Evolutionary conservation across 2,329 filamentous ascomycete species (phyloP), one percentile per base, ranked within the genome.

Genomic region (Trichoderma atrobrunneum): DNA sequence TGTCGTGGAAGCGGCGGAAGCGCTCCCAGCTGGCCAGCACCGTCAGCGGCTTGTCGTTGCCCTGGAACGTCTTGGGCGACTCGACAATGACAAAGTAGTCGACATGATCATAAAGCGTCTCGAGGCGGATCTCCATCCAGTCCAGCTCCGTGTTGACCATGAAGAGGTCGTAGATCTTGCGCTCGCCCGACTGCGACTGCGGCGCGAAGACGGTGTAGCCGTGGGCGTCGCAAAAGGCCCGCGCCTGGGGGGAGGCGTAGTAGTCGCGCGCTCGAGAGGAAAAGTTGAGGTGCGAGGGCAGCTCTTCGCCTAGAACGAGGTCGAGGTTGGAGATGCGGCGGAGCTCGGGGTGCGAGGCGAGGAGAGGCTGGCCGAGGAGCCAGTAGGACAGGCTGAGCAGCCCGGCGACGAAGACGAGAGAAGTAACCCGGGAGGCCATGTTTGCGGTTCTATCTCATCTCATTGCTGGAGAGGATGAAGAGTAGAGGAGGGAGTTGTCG

Each of bases 21-120:
- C 80, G 80, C 28, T 82, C 78, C 83, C 87, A 86, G 78, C 87
- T 87, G 14, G 87, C 82, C 14, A 82, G 81, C 72, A 90, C 82
- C 43, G 83, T 78, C 14, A 91, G 81, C 1, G 87, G 84, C 80
- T 91, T 91, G 10, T 83, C 79, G 1, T 80, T 81, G 43, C 86
- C 86, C 18, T 89, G 89, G 75, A 91, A 91, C 1, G 89, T 90
- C 64, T 81, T 84, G 21, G 81, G 78, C 1, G 87, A 85, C 80
- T 92, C 90, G 65, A 91, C 84, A 39, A 92, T 84, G 76, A 92
- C 83, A 75, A 90, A 92, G 79, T 90, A 90, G 80, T 92, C 89
- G 72, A 91, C 88, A 56, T 86, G 80, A 51, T 86, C 79, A 71
- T 87, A 86, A 18, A 90, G 84, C 3, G 87, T 87, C 76, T 88